Percentiles rank a stretch among this genome's conserved stretches.
Evolutionary conservation across 2,329 filamentous ascomycete genomes (phyloP).

Genomic region (Sarocladiaceae sp.): DNA sequence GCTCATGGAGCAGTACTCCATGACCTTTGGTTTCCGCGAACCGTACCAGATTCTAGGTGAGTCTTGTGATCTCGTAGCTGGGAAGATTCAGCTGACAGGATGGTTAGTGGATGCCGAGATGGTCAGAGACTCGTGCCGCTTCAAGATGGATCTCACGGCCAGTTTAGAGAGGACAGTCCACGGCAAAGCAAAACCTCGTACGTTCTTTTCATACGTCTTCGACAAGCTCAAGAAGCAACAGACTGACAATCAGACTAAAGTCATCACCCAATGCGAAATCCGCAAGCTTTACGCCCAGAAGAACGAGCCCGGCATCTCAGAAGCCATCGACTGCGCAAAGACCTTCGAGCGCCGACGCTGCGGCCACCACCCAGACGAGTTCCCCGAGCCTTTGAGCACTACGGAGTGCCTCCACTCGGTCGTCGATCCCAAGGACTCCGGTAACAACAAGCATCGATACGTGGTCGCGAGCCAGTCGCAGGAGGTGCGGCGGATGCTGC

Average conservation of each 20-base stretch:
- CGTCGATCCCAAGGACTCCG: constrained; percentile 68
- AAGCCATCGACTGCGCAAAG: constrained; percentile 71
- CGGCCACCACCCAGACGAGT: constrained; percentile 66
- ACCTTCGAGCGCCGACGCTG: constrained; percentile 69
- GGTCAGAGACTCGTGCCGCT: constrained; percentile 70
- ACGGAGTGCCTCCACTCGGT: constrained; percentile 67
- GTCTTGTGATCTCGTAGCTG: constrained; percentile 17
- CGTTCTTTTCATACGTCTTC: neutral
- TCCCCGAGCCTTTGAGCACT: constrained; percentile 63
- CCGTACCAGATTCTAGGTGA: constrained; percentile 82
- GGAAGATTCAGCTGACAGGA: too few species aligned
- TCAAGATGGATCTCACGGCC: constrained; percentile 82
- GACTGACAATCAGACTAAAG: constrained; percentile 26
- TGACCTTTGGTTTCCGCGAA: constrained; percentile 84
- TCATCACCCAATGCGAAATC: constrained; percentile 78
- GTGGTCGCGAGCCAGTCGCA: constrained; percentile 69
- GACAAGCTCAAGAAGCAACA: neutral
- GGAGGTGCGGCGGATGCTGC: constrained; percentile 56
- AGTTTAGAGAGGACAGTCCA: constrained; percentile 78
- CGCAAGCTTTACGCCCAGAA: constrained; percentile 66
- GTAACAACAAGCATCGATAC: constrained; percentile 72
- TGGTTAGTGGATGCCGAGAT: constrained; percentile 72
- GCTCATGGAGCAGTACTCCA: constrained; percentile 86
- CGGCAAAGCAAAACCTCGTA: constrained; percentile 77
- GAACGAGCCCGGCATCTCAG: constrained; percentile 43